A percentile compares a stretch with the other conserved stretches of the same genome.
Conservation (phyloP, 2,329 filamentous ascomycete species). For the Harringtonia aguacate region DNA sequence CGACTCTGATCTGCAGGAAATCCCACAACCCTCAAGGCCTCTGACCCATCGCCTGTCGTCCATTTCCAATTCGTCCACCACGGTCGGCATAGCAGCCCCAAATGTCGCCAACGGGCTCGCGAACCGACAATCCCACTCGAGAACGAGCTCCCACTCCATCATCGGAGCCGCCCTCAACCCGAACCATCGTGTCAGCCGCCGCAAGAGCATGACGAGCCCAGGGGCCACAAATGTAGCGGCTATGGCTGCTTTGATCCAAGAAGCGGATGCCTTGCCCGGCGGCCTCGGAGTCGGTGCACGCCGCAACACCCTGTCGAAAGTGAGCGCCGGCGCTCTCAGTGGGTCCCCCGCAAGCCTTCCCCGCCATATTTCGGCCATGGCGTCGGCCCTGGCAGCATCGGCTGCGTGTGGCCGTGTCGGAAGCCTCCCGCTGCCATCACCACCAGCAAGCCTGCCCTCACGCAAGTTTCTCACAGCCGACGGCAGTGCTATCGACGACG, state of each 20-base stretch:
- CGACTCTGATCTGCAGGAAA: conserved; percentile 42
- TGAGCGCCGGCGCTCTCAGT: conserved; percentile 33
- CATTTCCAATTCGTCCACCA: conserved; percentile 44
- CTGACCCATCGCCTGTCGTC: conserved; percentile 53
- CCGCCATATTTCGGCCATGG: conserved; percentile 7
- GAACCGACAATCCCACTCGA: conserved; percentile 53
- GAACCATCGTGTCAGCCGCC: conserved; percentile 76
- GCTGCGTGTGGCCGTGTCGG: conserved; percentile 22
- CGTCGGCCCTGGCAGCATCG: conserved; percentile 2
- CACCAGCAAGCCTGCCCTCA: conserved; percentile 58
- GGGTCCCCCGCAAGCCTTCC: conserved; percentile 3
- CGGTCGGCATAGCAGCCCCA: conserved; percentile 13
- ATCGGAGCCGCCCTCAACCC: conserved; percentile 58
- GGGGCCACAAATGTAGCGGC: conserved; percentile 62
- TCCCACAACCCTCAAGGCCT: conserved; percentile 55
- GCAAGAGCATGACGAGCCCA: conserved; percentile 83
- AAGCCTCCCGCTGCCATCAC: conserved; percentile 51
- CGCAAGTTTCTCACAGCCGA: conserved; percentile 37
- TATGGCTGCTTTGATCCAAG: conserved; percentile 61
- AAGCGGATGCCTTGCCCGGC: conserved; percentile 47
- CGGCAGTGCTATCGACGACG: conserved; percentile 58
- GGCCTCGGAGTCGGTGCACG: conserved; percentile 37
- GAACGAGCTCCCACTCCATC: conserved; percentile 73
- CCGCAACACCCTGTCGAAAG: conserved; percentile 61
- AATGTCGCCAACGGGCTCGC: conserved; percentile 48